These are phyloP conservation scores for Phytopythium helicoides DNA, from an alignment of 352 stramenopile species.

Conservation along the genomic window DNA sequence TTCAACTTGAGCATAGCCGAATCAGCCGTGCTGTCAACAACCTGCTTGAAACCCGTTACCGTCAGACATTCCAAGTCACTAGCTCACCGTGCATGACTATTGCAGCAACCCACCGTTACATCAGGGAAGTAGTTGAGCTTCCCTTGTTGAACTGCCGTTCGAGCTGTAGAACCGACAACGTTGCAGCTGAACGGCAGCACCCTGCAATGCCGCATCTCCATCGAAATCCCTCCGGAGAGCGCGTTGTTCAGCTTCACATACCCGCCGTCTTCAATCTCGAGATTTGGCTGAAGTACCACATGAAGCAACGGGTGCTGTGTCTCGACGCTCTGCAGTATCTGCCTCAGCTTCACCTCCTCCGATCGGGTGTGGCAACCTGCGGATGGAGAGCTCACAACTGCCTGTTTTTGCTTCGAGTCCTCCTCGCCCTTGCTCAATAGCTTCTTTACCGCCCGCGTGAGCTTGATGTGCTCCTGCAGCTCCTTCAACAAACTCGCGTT, in stretches of 20 bases:
- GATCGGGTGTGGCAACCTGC: too few species aligned
- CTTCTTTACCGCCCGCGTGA: background rate
- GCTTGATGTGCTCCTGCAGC: constrained; percentile 5
- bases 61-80: too few species aligned
- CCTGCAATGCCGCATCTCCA: constrained; percentile 1
- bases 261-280: too few species aligned
- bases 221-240: background rate
- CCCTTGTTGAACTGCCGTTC: background rate
- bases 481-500: constrained; percentile 1
- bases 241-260: background rate
- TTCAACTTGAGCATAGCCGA: background rate
- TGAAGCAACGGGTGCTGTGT: too few species aligned
- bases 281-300: too few species aligned
- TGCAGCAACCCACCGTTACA: constrained; percentile 2
- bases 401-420: background rate
- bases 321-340: too few species aligned
- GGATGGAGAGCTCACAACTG: too few species aligned
- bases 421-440: constrained; percentile 5
- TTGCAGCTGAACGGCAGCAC: background rate
- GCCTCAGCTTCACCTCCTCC: too few species aligned
- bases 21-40: background rate
- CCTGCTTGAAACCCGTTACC: too few species aligned
- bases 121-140: constrained; percentile 3
- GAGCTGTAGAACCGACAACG: background rate
- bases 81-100: too few species aligned